These are phyloP conservation scores for Aschersonia sp. DNA, from an alignment of 2,329 filamentous ascomycete species.

Conservation along the genomic window DNA sequence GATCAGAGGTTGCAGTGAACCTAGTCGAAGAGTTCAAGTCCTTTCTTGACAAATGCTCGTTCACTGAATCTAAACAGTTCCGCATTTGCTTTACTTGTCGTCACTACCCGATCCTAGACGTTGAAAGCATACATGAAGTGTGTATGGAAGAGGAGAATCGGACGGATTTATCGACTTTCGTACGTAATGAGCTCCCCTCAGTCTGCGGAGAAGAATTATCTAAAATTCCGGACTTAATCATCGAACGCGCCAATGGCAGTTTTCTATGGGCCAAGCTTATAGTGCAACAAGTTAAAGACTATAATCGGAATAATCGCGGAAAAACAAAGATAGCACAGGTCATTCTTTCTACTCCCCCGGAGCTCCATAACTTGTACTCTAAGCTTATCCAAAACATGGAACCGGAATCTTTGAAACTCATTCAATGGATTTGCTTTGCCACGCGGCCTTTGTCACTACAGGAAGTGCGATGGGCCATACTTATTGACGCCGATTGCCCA, in stretches of 20 bases:
- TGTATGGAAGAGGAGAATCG: too few species aligned
- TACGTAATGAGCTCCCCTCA: too few species aligned
- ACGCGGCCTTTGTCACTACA: slow-evolving; percentile 9
- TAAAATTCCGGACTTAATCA: slow-evolving; percentile 9
- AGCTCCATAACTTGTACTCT: slow-evolving; percentile 12
- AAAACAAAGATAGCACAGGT: slow-evolving; percentile 8
- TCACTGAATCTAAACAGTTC: slow-evolving; percentile 2
- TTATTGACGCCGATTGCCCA: slow-evolving; percentile 5
- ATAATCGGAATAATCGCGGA: slow-evolving; percentile 4
- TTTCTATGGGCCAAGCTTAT: slow-evolving; percentile 23
- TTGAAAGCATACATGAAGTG: too few species aligned
- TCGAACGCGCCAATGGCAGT: slow-evolving; percentile 13
- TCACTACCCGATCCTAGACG: slow-evolving; percentile 12
- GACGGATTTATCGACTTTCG: too few species aligned
- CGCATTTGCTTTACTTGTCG: slow-evolving; percentile 18
- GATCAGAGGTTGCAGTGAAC: slow-evolving; percentile 8
- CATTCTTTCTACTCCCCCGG: slow-evolving; percentile 9
- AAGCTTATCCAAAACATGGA: slow-evolving; percentile 3
- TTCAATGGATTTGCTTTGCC: slow-evolving; percentile 19
- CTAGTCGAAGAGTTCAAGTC: slow-evolving; percentile 3
- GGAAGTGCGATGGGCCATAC: slow-evolving; percentile 18
- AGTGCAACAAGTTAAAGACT: slow-evolving; percentile 5
- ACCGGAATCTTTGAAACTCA: slow-evolving; percentile 7
- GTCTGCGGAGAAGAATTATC: neutral
- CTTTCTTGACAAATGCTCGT: neutral